Evolutionary conservation across 805 yeast genomes (phyloP).

Genomic region (Ogataea glucozyma): DNA sequence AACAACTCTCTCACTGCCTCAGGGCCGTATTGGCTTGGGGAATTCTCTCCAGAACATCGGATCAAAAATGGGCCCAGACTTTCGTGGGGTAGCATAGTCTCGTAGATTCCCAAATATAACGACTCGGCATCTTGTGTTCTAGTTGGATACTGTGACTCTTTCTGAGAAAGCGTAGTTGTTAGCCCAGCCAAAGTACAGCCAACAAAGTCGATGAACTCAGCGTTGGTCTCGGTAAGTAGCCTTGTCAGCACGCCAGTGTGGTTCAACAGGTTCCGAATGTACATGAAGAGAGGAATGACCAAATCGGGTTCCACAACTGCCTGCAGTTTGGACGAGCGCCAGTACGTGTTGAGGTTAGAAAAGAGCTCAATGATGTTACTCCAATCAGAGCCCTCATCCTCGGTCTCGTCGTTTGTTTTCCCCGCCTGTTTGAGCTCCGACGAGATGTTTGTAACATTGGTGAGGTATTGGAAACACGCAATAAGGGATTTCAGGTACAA

Average conservation of each 20-base stretch:
- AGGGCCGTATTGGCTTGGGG: not conserved
- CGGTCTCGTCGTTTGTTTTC: too few species aligned
- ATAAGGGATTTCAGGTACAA: constrained; percentile 11
- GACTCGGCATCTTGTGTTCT: constrained; percentile 10
- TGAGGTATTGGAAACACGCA: constrained; percentile 22
- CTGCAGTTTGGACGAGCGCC: not conserved
- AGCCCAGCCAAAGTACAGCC: constrained; percentile 1
- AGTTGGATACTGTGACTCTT: constrained; percentile 22
- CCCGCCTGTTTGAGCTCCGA: constrained; percentile 8
- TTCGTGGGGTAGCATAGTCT: constrained; percentile 34
- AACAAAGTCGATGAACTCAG: constrained; percentile 8
- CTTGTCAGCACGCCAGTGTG: constrained; percentile 14
- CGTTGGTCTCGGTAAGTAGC: constrained; percentile 9
- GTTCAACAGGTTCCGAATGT: constrained; percentile 13
- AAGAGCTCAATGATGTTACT: constrained; percentile 12
- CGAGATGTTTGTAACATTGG: constrained; percentile 17
- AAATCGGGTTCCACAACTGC: constrained; percentile 3
- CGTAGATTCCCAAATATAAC: constrained; percentile 27
- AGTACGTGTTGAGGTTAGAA: constrained; percentile 3
- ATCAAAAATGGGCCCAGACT: constrained; percentile 33
- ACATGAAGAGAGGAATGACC: constrained; percentile 14
- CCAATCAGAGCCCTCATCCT: constrained; percentile 6
- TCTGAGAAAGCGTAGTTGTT: constrained; percentile 1
- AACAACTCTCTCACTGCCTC: constrained; percentile 23
- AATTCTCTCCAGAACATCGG: constrained; percentile 4